These are phyloP conservation scores for Didymosphaeria variabile DNA, from an alignment of 2,329 filamentous ascomycete genomes.

Conservation along the genomic window DNA sequence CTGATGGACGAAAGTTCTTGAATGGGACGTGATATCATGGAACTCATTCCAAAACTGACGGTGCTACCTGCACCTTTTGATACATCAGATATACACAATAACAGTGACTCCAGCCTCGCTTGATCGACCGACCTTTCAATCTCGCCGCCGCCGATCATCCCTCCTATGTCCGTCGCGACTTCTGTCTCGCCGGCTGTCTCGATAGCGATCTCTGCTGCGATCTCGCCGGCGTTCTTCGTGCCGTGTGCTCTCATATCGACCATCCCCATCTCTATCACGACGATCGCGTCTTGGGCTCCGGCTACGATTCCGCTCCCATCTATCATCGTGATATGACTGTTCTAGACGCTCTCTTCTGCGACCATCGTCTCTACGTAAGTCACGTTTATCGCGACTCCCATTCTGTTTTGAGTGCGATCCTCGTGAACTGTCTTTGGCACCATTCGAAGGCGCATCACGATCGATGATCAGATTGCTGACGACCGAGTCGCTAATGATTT, in stretches of 20 bases:
- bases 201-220: slow-evolving; percentile 41
- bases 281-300: slow-evolving; percentile 43
- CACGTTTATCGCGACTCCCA: slow-evolving; percentile 23
- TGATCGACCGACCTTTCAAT: slow-evolving; percentile 10
- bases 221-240: slow-evolving; percentile 39
- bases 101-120: not conserved
- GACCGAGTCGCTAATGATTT: slow-evolving; percentile 43
- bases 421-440: slow-evolving; percentile 19
- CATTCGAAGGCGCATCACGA: slow-evolving; percentile 26
- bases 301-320: slow-evolving; percentile 50
- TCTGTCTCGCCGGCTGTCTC: slow-evolving; percentile 47
- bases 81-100: not conserved
- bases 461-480: slow-evolving; percentile 45
- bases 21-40: slow-evolving; percentile 5
- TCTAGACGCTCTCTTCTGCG: slow-evolving; percentile 40
- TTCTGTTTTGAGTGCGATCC: slow-evolving; percentile 15
- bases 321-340: slow-evolving; percentile 48
- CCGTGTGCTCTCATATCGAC: slow-evolving; percentile 34
- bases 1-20: not conserved
- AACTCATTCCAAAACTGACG: not conserved
- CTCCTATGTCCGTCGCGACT: slow-evolving; percentile 53
- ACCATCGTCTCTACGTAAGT: slow-evolving; percentile 52
- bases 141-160: slow-evolving; percentile 39
- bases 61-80: not conserved
- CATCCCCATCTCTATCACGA: slow-evolving; percentile 40